Evolutionary conservation across 2,329 filamentous ascomycete genomes (phyloP).

Genomic region (Alternaria atra): DNA sequence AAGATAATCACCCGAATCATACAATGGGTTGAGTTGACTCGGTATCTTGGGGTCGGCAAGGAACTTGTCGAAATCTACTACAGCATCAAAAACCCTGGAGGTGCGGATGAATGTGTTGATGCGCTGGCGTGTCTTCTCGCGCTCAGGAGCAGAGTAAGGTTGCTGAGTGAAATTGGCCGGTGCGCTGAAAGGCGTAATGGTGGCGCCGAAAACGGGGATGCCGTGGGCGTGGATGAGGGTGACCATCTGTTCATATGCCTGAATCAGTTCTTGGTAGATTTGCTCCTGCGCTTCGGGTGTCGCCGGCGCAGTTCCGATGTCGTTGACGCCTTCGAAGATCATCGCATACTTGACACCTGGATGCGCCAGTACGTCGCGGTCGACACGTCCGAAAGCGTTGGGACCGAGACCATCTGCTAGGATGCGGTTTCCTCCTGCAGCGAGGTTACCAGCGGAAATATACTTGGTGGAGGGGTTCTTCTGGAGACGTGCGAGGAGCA

Average conservation of each 20-base stretch:
- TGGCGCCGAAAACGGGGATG: conserved; percentile 68
- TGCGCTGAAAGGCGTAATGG: conserved; percentile 70
- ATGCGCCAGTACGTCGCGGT: conserved; percentile 70
- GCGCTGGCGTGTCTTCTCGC: conserved; percentile 65
- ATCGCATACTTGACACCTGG: conserved; percentile 68
- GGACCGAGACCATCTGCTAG: conserved; percentile 70
- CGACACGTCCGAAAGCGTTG: conserved; percentile 66
- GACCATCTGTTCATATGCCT: conserved; percentile 68
- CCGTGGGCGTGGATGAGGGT: conserved; percentile 63
- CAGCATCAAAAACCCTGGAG: conserved; percentile 65
- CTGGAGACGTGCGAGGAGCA: conserved; percentile 57
- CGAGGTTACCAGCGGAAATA: conserved; percentile 70
- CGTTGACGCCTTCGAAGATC: conserved; percentile 72
- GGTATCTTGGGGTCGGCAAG: conserved; percentile 61
- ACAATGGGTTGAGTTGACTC: conserved; percentile 60
- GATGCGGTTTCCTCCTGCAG: conserved; percentile 73
- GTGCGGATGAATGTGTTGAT: conserved; percentile 70
- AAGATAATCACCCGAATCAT: conserved; percentile 70
- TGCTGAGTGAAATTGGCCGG: conserved; percentile 41
- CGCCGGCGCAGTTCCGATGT: conserved; percentile 65
- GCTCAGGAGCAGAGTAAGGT: conserved; percentile 50
- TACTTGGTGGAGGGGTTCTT: conserved; percentile 53
- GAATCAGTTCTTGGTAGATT: conserved; percentile 62
- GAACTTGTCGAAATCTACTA: conserved; percentile 69
- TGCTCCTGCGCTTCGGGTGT: conserved; percentile 56